These are phyloP conservation scores for Arabis hirsuta DNA, from an alignment of 345 rosid genomes.

Conservation along the genomic window DNA sequence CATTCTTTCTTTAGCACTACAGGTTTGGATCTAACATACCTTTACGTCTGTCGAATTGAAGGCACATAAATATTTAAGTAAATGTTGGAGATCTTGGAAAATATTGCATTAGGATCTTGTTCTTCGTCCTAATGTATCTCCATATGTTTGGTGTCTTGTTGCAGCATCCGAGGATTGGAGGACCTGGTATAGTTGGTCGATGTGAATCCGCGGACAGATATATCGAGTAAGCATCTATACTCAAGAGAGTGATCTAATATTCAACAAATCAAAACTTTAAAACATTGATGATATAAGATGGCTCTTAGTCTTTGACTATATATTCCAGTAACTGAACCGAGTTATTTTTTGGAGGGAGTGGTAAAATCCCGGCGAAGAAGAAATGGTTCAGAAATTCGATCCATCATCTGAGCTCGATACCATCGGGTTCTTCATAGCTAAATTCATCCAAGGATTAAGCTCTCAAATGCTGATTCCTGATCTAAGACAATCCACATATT, in stretches of 20 bases:
- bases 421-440: constrained; percentile 95
- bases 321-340: background rate
- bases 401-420: constrained; percentile 88
- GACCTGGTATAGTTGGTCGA: constrained; percentile 86
- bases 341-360: constrained; percentile 65
- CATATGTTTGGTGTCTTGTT: background rate
- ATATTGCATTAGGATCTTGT: constrained; percentile 12
- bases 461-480: constrained; percentile 1
- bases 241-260: background rate
- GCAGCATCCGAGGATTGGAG: constrained; percentile 90
- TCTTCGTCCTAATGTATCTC: background rate
- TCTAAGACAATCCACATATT: background rate
- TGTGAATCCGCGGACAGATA: constrained; percentile 76
- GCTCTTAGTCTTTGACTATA: background rate
- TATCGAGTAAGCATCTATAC: constrained; percentile 64
- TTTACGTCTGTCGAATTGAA: background rate
- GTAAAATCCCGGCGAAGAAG: constrained; percentile 92
- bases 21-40: constrained; percentile 54
- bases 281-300: constrained; percentile 25
- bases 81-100: constrained; percentile 1
- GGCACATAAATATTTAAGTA: background rate
- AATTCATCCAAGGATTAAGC: constrained; percentile 55
- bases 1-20: constrained; percentile 82
- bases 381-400: constrained; percentile 90
- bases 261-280: background rate